Evolutionary conservation across 768 basidiomycete genomes (phyloP).

Genomic region (Trametes cingulata): DNA sequence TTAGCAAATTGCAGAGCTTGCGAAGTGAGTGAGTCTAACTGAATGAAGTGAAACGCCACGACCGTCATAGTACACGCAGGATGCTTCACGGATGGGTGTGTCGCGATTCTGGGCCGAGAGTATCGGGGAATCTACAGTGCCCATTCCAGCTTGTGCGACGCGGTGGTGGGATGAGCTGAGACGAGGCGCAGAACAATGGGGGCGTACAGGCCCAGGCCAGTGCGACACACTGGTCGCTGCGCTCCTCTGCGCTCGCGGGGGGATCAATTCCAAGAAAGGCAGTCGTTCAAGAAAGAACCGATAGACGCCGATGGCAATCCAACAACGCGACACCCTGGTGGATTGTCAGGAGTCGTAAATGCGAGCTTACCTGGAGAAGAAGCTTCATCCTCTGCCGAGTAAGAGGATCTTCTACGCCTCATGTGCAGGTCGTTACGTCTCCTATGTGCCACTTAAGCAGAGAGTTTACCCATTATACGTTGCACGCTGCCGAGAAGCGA

Average conservation of each 20-base stretch:
- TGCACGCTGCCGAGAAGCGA: neutral
- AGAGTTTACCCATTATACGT: neutral
- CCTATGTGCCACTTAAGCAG: neutral
- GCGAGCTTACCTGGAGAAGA: neutral
- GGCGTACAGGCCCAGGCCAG: too few species aligned
- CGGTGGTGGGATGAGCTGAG: too few species aligned
- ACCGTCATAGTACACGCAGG: too few species aligned
- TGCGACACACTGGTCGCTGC: too few species aligned
- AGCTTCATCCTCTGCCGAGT: neutral
- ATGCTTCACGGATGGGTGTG: too few species aligned
- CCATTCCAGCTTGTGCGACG: too few species aligned
- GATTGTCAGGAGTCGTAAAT: neutral
- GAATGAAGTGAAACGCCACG: neutral
- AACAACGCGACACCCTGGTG: neutral
- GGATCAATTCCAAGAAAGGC: conserved; percentile 7
- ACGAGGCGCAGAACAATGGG: too few species aligned
- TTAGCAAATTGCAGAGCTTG: neutral
- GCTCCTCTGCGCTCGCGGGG: too few species aligned
- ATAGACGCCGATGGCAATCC: neutral
- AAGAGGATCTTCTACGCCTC: neutral
- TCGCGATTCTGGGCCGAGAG: too few species aligned
- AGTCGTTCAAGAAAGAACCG: conserved; percentile 16
- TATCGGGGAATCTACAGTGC: too few species aligned
- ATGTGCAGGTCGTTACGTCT: neutral
- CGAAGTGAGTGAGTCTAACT: neutral